Conservation (phyloP, 768 basidiomycete species). For the Brasilioporus rufonigricans region DNA sequence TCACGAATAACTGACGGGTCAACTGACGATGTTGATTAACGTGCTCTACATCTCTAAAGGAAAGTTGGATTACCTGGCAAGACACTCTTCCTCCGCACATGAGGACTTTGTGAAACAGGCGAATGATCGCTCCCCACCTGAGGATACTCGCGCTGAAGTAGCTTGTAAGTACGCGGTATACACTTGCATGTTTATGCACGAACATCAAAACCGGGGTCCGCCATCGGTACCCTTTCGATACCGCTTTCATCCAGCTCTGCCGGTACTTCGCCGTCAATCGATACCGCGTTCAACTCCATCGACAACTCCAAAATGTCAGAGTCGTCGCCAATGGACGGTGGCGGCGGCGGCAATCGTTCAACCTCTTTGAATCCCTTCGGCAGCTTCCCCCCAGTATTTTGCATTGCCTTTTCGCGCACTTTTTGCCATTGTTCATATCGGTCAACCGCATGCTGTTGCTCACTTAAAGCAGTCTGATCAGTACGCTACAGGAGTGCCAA, state of each 20-base stretch:
- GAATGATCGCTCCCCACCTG: constrained; percentile 64
- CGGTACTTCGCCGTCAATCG: constrained; percentile 63
- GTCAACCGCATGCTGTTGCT: constrained; percentile 79
- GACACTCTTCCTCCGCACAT: constrained; percentile 93
- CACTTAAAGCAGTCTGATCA: constrained; percentile 46
- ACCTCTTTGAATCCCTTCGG: constrained; percentile 71
- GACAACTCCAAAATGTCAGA: constrained; percentile 84
- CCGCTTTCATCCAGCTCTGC: constrained; percentile 77
- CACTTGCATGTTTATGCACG: constrained; percentile 35
- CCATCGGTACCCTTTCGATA: constrained; percentile 87
- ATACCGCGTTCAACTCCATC: constrained; percentile 83
- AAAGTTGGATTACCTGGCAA: constrained; percentile 63
- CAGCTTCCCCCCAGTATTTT: constrained; percentile 68
- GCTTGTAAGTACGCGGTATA: constrained; percentile 19
- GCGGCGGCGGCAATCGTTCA: constrained; percentile 71
- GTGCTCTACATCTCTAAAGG: neutral
- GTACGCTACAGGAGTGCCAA: neutral
- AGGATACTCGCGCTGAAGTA: constrained; percentile 59
- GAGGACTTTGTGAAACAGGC: constrained; percentile 59
- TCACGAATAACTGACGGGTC: constrained; percentile 88
- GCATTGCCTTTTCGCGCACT: constrained; percentile 71
- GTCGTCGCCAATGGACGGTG: constrained; percentile 76
- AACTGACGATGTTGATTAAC: constrained; percentile 45
- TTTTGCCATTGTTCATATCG: constrained; percentile 91
- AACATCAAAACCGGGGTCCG: constrained; percentile 86